Conservation (phyloP, 331 rosid genomes). For the Rhamnella rubrinervis region DNA sequence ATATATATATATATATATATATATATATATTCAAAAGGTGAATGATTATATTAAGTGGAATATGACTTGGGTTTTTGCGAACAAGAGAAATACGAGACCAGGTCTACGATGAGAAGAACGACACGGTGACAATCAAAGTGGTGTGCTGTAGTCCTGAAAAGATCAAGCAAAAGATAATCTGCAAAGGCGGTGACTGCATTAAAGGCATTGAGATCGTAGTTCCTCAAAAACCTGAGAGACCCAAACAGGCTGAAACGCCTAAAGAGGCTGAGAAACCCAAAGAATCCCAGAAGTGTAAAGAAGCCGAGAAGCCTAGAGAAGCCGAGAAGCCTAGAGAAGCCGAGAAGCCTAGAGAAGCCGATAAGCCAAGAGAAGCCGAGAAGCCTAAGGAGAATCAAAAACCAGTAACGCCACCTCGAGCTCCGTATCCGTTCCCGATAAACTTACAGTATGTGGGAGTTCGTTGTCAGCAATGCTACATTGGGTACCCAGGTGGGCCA, state of each 20-base stretch:
- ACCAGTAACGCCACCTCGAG: not conserved
- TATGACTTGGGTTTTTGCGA: constrained; percentile 29
- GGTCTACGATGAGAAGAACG: constrained; percentile 53
- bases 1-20: not conserved
- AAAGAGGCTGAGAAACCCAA: not conserved
- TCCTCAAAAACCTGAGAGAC: not conserved
- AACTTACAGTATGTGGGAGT: not conserved
- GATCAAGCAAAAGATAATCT: constrained; percentile 55
- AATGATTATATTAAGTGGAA: not conserved
- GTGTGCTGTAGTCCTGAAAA: constrained; percentile 70
- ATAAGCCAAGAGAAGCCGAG: too few relatives aligned
- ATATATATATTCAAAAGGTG: not conserved
- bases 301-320: too few relatives aligned
- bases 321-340: too few relatives aligned
- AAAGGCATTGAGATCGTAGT: constrained; percentile 52
- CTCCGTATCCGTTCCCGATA: too few relatives aligned
- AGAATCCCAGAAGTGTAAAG: constrained; percentile 7
- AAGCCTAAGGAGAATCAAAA: too few relatives aligned
- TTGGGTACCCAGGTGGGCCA: not conserved
- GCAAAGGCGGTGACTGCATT: constrained; percentile 50
- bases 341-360: too few relatives aligned
- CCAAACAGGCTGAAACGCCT: not conserved
- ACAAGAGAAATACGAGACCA: constrained; percentile 76
- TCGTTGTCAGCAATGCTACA: not conserved
- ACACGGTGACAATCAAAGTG: constrained; percentile 59